A percentile compares a stretch with the other conserved stretches of the same genome.
Conservation (phyloP, 1,284 basidiomycete species). For the Ustilago curta region DNA sequence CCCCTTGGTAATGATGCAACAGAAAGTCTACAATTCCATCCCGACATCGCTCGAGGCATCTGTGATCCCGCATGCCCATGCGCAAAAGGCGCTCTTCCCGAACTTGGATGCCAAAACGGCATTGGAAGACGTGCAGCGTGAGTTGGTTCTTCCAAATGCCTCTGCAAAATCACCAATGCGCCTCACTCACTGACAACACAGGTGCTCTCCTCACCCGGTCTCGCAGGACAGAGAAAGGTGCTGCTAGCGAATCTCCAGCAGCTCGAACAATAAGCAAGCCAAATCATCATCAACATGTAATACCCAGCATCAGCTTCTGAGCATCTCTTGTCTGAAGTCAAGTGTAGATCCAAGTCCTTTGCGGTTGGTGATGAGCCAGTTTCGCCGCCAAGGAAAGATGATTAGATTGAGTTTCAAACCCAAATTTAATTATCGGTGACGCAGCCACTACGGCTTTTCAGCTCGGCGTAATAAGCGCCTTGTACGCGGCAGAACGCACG, state of each 20-base stretch:
- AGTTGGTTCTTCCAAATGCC: not conserved
- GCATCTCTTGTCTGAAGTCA: too few relatives aligned
- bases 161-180: not conserved
- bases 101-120: conserved; percentile 33
- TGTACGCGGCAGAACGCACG: not conserved
- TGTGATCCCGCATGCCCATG: conserved; percentile 37
- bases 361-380: not conserved
- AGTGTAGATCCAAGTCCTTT: too few relatives aligned
- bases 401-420: not conserved
- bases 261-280: conserved; percentile 4
- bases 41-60: conserved; percentile 21
- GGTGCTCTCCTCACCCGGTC: not conserved
- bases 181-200: not conserved
- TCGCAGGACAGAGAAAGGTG: conserved; percentile 26
- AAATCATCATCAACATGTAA: not conserved
- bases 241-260: conserved; percentile 30
- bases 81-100: conserved; percentile 29
- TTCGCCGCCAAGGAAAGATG: not conserved
- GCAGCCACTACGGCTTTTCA: conserved; percentile 5
- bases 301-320: too few relatives aligned
- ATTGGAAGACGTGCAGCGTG: conserved; percentile 34
- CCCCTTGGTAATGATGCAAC: not conserved
- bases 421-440: not conserved
- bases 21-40: conserved; percentile 46
- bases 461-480: not conserved